phyloP scores from a whole-genome alignment of 805 yeast species.

The Peterozyma toletana region DNA sequence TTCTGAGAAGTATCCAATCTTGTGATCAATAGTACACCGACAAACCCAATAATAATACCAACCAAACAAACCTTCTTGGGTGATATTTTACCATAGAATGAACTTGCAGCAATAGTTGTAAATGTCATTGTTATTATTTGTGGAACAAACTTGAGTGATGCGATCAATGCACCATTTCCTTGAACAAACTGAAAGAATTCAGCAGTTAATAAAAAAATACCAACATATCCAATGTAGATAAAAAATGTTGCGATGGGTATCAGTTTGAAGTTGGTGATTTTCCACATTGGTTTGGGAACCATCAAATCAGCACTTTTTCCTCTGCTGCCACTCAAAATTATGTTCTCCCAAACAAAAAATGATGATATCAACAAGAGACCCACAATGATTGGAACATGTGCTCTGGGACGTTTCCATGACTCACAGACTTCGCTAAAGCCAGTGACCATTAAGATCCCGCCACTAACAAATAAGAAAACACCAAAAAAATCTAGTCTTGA shows the following conservation, averaged over 20 bases:
- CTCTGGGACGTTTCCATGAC: constrained; percentile 30
- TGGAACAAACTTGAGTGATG: constrained; percentile 7
- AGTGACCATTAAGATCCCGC: constrained; percentile 28
- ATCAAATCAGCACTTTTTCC: constrained; percentile 14
- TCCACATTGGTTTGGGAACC: too few species aligned
- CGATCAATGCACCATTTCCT: constrained; percentile 2
- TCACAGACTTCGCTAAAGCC: constrained; percentile 40
- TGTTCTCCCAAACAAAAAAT: too few species aligned
- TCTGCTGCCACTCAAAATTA: background rate
- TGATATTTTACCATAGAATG: constrained; percentile 7
- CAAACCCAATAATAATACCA: background rate
- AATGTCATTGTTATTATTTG: too few species aligned
- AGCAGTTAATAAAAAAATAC: background rate
- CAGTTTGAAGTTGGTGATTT: constrained; percentile 17
- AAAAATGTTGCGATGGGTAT: constrained; percentile 11
- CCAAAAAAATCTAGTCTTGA: constrained; percentile 29
- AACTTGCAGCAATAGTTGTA: background rate
- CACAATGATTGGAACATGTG: constrained; percentile 31
- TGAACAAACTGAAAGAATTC: background rate
- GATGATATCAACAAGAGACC: constrained; percentile 26
- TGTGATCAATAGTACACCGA: background rate
- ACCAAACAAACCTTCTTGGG: constrained; percentile 9
- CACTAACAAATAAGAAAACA: constrained; percentile 22
- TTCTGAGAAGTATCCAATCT: background rate
- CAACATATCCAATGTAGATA: background rate